These are phyloP conservation scores for Fusarium tanahbumbuense DNA, from an alignment of 2,329 filamentous ascomycete species.

Conservation along the genomic window DNA sequence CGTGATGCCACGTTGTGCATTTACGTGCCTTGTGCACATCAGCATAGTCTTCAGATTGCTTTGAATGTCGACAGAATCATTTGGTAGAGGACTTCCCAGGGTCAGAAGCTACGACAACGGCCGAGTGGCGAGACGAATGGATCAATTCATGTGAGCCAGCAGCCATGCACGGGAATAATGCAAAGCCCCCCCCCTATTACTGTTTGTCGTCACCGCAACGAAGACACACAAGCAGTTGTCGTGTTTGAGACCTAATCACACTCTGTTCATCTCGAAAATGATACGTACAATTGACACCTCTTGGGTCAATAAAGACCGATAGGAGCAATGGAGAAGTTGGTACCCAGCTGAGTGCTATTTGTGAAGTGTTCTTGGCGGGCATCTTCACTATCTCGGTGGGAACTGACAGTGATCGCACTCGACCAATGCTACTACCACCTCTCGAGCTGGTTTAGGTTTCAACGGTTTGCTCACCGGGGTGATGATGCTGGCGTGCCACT, in stretches of 20 bases:
- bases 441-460: not conserved
- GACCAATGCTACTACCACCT: not conserved
- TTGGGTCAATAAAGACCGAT: not conserved
- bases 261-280: constrained; percentile 9
- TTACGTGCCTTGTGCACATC: constrained; percentile 33
- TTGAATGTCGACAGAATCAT: constrained; percentile 31
- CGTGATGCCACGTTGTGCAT: constrained; percentile 47
- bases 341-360: constrained; percentile 16
- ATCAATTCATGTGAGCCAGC: constrained; percentile 51
- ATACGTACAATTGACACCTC: not conserved
- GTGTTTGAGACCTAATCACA: constrained; percentile 20
- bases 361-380: constrained; percentile 14
- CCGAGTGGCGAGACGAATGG: constrained; percentile 24
- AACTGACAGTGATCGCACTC: not conserved
- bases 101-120: constrained; percentile 5
- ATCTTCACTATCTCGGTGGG: constrained; percentile 6
- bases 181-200: constrained; percentile 39
- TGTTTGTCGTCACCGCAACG: constrained; percentile 33
- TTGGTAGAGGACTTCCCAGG: constrained; percentile 25
- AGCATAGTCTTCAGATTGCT: constrained; percentile 29
- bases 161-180: constrained; percentile 50
- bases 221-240: constrained; percentile 28
- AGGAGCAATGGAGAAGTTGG: not conserved
- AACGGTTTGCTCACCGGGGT: not conserved
- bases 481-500: constrained; percentile 3